These are phyloP conservation scores for Blastocrithidia nonstop DNA, from an alignment of 208 protist species.

Conservation along the genomic window DNA sequence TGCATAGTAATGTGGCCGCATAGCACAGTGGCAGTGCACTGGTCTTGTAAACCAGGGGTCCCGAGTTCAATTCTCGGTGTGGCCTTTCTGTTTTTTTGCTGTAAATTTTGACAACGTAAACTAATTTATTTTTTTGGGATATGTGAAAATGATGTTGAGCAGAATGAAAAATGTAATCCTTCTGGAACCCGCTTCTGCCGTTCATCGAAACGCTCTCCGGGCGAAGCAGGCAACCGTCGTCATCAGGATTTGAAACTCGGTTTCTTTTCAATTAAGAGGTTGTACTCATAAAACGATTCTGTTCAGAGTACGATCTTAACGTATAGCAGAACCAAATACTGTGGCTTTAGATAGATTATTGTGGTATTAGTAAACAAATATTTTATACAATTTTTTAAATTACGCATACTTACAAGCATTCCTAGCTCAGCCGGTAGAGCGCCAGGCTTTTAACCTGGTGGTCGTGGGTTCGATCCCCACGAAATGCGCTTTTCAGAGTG, in stretches of 20 bases:
- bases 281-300: slow-evolving; percentile 79
- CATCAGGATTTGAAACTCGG: slow-evolving; percentile 64
- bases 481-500: slow-evolving; percentile 14
- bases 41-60: slow-evolving; percentile 43
- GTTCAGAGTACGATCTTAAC: slow-evolving; percentile 69
- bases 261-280: slow-evolving; percentile 67
- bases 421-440: slow-evolving; percentile 93
- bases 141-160: slow-evolving; percentile 1
- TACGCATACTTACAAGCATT: slow-evolving; percentile 8
- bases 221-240: slow-evolving; percentile 52
- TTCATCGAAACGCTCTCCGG: slow-evolving; percentile 60
- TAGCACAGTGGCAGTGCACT: slow-evolving; percentile 46
- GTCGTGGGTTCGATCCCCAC: slow-evolving; percentile 91
- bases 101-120: background rate
- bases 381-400: background rate
- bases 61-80: slow-evolving; percentile 29
- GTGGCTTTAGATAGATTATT: background rate
- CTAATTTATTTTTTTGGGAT: slow-evolving; percentile 5
- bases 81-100: slow-evolving; percentile 3
- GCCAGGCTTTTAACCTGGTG: slow-evolving; percentile 90
- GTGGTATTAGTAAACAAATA: background rate
- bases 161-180: slow-evolving; percentile 20
- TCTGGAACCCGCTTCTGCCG: slow-evolving; percentile 50
- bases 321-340: background rate
- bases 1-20: slow-evolving; percentile 5